Evolutionary conservation across 2,329 filamentous ascomycete species (phyloP).

Genomic region (Furcasterigmium furcatum): DNA sequence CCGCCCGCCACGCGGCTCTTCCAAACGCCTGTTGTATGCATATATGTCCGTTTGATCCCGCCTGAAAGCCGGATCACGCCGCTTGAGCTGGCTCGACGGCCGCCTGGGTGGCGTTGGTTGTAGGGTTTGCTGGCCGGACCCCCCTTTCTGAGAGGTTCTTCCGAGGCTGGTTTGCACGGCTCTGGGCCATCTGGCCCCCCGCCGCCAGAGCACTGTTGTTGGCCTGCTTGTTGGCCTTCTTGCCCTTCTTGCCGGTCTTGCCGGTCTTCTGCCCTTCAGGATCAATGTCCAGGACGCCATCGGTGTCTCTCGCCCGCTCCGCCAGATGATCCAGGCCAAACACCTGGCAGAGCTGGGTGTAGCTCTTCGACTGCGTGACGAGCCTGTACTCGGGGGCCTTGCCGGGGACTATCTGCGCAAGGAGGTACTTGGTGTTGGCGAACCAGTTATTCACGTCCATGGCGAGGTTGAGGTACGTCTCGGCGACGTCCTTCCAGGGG

Average conservation of each 20-base stretch:
- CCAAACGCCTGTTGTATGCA: constrained; percentile 9
- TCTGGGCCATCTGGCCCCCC: constrained; percentile 40
- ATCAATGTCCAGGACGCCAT: constrained; percentile 59
- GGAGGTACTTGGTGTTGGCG: constrained; percentile 89
- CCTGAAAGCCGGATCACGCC: too few relatives aligned
- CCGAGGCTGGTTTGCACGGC: constrained; percentile 5
- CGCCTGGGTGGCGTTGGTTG: neutral
- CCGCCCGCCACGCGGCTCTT: neutral
- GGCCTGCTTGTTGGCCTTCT: constrained; percentile 26
- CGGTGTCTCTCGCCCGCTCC: constrained; percentile 61
- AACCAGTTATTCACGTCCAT: constrained; percentile 82
- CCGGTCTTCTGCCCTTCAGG: constrained; percentile 35
- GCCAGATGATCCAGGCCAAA: constrained; percentile 63
- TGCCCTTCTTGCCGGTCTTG: constrained; percentile 26
- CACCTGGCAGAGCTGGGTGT: constrained; percentile 63
- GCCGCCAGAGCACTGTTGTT: constrained; percentile 40
- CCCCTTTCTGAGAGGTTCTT: constrained; percentile 22
- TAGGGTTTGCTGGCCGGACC: neutral
- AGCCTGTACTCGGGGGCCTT: constrained; percentile 62
- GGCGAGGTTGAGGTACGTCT: constrained; percentile 68
- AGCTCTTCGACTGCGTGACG: constrained; percentile 66
- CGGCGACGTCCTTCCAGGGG: constrained; percentile 74
- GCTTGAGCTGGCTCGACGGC: neutral
- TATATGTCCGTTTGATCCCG: neutral
- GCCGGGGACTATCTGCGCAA: constrained; percentile 82